These are phyloP conservation scores for Aspergillus uvarum DNA, from an alignment of 2,329 filamentous ascomycete species.

Conservation along the genomic window DNA sequence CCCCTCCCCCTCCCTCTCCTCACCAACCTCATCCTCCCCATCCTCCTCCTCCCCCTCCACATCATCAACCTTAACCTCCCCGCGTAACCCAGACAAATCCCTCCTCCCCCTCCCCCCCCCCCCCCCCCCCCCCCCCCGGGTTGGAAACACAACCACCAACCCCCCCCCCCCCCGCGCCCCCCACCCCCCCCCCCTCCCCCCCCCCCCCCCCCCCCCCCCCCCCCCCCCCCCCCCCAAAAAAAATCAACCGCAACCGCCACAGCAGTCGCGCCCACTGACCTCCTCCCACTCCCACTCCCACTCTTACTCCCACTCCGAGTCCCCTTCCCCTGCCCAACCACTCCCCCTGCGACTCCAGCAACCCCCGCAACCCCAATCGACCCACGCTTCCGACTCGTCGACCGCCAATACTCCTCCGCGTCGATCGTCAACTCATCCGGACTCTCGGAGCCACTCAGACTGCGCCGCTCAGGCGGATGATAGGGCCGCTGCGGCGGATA, in stretches of 20 bases:
- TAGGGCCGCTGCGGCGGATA: constrained; percentile 32
- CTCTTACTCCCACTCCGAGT: no score
- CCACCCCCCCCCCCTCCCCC: not conserved
- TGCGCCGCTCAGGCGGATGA: constrained; percentile 24
- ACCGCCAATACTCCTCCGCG: constrained; percentile 35
- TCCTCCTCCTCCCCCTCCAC: not conserved
- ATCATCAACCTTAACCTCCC: not conserved
- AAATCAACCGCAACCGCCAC: not conserved
- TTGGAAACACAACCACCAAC: no score
- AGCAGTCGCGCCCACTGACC: not conserved
- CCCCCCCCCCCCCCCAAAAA: no score
- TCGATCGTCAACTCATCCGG: constrained; percentile 50
- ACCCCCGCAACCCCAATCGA: no score
- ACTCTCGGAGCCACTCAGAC: constrained; percentile 36
- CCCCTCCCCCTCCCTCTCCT: not conserved
- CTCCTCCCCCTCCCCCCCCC: not conserved
- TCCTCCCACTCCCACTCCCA: not conserved
- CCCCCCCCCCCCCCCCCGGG: not conserved
- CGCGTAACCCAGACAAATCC: no score
- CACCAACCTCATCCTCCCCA: constrained; percentile 1
- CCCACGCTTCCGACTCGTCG: constrained; percentile 25
- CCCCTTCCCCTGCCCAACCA: no score
- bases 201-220: not conserved
- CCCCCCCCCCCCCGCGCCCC: not conserved
- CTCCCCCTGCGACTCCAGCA: no score